Base-by-base conservation (phyloP, 306 rosid species). In the Aeschynomene evenia region DNA sequence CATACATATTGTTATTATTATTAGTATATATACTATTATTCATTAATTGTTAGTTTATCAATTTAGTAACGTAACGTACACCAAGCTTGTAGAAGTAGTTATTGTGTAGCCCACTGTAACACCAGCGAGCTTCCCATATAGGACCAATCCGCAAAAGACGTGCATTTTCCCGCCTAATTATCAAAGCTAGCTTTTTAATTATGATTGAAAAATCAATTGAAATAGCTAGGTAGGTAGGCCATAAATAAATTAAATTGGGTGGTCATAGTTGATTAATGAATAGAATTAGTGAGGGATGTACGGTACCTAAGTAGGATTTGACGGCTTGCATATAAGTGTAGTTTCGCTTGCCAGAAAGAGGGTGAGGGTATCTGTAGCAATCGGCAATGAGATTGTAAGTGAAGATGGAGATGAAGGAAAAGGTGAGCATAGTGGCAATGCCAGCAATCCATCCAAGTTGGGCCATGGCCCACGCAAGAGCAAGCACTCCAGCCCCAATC, bases 271-370 rank as follows among this genome's bases (percentile, higher is more conserved):
- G n/a, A n/a, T n/a, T n/a, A n/a, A n/a, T 37, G 11, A 9, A 37
- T 7, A 37, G 11, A 9, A 11, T 16, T 22, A 10, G 10, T 52
- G 58, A 22, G n/a, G n/a, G 4, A 34, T 34, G 40, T 26, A 33
- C 4, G 2, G 2, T 65, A 77, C 82, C 82, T 51, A 80, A 59
- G 28, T 56, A 68, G 20, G 82, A 7, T 12, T 75, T 2, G 2
- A 83, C 84, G 3, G 84, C 87, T 0, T 83, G 77, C 87, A 79
- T 83, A 22, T 79, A 83, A 50, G 84, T 83, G 66, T 83, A 76
- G 65, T 83, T 83, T 24, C 80, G 63, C 19, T 63, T 73, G 51
- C 82, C 82, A 33, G 21, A 67, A 20, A 69, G 0, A 1, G 80
- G 63, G 9, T 83, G 48, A 3, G 84, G 87, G 23, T 63, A 68